These are phyloP conservation scores for Glarea lozoyensis DNA, from an alignment of 495 filamentous ascomycete genomes.

Conservation along the genomic window DNA sequence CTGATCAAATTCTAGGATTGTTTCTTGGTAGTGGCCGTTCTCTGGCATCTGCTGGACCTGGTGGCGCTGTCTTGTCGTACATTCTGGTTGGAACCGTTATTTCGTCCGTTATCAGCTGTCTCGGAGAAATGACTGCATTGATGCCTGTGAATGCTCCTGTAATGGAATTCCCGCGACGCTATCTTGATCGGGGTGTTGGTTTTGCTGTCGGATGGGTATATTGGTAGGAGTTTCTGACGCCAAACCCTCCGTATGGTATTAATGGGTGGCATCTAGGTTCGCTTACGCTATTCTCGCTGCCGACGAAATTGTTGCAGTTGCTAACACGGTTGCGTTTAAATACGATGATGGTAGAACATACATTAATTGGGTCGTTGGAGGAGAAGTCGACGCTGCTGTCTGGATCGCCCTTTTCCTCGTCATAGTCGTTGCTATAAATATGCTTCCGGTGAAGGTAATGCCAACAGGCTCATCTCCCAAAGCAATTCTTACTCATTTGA, in stretches of 20 bases:
- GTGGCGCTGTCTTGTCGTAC: conserved; percentile 30
- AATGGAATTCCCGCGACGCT: conserved; percentile 40
- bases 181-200: conserved; percentile 37
- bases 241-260: neutral
- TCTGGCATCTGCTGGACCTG: conserved; percentile 27
- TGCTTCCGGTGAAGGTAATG: conserved; percentile 33
- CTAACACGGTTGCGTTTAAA: conserved; percentile 33
- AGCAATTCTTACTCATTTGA: too few species aligned
- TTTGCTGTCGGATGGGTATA: conserved; percentile 47
- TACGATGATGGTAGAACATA: conserved; percentile 32
- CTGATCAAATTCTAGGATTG: conserved; percentile 17
- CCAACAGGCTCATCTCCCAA: neutral
- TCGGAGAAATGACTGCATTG: conserved; percentile 44
- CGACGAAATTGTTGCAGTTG: conserved; percentile 35
- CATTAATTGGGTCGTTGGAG: conserved; percentile 28
- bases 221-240: conserved; percentile 31
- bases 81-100: conserved; percentile 37
- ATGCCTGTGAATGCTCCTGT: conserved; percentile 41
- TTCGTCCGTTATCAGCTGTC: conserved; percentile 39
- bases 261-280: conserved; percentile 26
- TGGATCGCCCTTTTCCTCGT: conserved; percentile 33
- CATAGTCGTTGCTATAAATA: conserved; percentile 30
- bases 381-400: conserved; percentile 31
- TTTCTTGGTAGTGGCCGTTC: conserved; percentile 29
- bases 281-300: conserved; percentile 30